A percentile compares a stretch with the other conserved stretches of the same genome.
Evolutionary conservation across 2,329 filamentous ascomycete genomes (phyloP).

Genomic region (Penicillium sp.): DNA sequence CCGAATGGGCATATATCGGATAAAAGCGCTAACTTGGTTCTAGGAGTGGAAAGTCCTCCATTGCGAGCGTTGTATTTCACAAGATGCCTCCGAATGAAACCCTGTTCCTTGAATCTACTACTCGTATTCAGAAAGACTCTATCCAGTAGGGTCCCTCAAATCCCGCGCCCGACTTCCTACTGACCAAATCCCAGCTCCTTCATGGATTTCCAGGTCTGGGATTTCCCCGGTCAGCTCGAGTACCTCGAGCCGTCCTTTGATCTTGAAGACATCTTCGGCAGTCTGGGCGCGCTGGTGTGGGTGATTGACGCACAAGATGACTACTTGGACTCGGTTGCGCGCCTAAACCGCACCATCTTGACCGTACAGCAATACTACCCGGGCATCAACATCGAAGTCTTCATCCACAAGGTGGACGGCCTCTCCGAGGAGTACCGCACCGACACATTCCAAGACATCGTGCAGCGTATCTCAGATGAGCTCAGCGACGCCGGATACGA

Average conservation of each 20-base stretch:
- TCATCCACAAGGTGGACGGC: slow-evolving; percentile 99
- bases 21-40: slow-evolving; percentile 15
- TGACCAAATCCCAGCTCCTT: slow-evolving; percentile 64
- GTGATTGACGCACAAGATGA: slow-evolving; percentile 98
- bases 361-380: slow-evolving; percentile 85
- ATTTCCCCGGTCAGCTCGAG: slow-evolving; percentile 92
- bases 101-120: slow-evolving; percentile 90
- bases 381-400: slow-evolving; percentile 94
- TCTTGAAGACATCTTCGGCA: slow-evolving; percentile 87
- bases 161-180: neutral
- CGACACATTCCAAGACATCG: slow-evolving; percentile 94
- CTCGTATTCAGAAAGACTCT: slow-evolving; percentile 86
- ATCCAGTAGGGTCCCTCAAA: slow-evolving; percentile 68
- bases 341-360: slow-evolving; percentile 82
- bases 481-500: slow-evolving; percentile 89
- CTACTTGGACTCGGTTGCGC: slow-evolving; percentile 83
- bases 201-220: slow-evolving; percentile 99
- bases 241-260: slow-evolving; percentile 87
- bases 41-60: slow-evolving; percentile 97
- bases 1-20: neutral
- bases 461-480: slow-evolving; percentile 93
- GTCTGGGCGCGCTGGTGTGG: slow-evolving; percentile 93
- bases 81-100: slow-evolving; percentile 96
- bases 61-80: slow-evolving; percentile 98
- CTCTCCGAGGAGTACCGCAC: slow-evolving; percentile 93